These are phyloP conservation scores for Lentinula guzmanii DNA, from an alignment of 768 basidiomycete species.

Conservation along the genomic window DNA sequence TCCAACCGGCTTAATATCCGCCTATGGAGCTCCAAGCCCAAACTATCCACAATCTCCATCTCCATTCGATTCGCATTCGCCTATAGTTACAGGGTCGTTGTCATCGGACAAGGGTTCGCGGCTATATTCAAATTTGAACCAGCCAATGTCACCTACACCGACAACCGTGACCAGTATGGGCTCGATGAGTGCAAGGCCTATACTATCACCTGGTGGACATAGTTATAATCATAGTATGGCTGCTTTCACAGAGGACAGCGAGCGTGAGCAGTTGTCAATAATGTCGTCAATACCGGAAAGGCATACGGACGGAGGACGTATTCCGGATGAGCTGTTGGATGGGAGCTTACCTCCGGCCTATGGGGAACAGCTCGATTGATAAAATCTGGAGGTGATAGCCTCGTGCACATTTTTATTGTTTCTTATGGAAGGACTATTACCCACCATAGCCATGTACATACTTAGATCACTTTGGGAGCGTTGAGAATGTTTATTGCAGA, in stretches of 20 bases:
- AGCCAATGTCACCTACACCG: not conserved
- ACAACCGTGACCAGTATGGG: not conserved
- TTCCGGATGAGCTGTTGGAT: conserved; percentile 9
- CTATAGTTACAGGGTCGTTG: not conserved
- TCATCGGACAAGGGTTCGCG: not conserved
- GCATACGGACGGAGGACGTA: conserved; percentile 15
- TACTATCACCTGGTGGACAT: not conserved
- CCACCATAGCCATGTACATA: not conserved
- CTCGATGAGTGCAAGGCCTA: not conserved
- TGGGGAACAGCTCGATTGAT: conserved; percentile 13
- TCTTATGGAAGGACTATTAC: not conserved
- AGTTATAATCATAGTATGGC: not conserved
- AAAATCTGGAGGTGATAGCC: not conserved
- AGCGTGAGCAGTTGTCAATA: conserved; percentile 12
- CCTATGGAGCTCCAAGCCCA: not conserved
- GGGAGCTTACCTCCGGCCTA: conserved; percentile 18
- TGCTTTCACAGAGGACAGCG: not conserved
- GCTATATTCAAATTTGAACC: not conserved
- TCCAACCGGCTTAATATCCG: not conserved
- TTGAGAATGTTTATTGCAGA: too few species aligned
- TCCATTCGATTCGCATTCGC: not conserved
- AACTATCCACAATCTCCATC: not conserved
- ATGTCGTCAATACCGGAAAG: conserved; percentile 10
- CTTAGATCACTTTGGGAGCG: not conserved
- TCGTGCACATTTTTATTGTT: not conserved